Conservation (phyloP, 2,329 filamentous ascomycete genomes). For the Fusarium setosum region DNA sequence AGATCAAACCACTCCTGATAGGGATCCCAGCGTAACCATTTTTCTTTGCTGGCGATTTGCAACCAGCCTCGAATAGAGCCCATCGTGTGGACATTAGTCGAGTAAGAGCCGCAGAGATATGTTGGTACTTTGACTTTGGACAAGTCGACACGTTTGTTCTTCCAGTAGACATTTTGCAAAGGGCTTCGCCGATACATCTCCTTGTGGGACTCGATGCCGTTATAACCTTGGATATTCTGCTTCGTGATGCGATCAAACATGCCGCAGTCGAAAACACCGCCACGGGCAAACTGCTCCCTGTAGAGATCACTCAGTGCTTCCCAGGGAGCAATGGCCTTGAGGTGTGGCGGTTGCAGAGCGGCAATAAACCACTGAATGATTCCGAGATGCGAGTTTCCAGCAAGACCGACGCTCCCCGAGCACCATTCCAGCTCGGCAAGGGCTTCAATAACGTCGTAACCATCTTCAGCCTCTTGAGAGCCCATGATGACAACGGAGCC, state of each 20-base stretch:
- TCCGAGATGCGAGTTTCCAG: not conserved
- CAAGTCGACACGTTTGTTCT: not conserved
- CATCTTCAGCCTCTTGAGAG: not conserved
- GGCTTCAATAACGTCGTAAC: not conserved
- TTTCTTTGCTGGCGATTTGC: not conserved
- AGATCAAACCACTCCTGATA: conserved; percentile 16
- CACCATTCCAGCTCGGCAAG: not conserved
- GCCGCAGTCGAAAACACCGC: not conserved
- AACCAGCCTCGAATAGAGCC: not conserved
- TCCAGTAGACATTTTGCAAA: not conserved
- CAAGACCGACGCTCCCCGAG: not conserved
- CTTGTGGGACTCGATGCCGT: not conserved
- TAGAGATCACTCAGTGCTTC: not conserved
- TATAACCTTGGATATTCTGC: not conserved
- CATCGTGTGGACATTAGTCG: not conserved
- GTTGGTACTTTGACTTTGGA: not conserved
- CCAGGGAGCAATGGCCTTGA: not conserved
- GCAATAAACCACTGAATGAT: not conserved
- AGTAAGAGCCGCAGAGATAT: not conserved
- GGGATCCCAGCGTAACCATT: not conserved
- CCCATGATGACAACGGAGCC: not conserved
- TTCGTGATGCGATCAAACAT: not conserved
- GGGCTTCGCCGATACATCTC: not conserved
- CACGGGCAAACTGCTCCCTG: not conserved
- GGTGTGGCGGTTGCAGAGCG: not conserved